Evolutionary conservation across 345 rosid genomes (phyloP), one percentile per base, ranked within the genome.

Genomic region (Brassica incana): DNA sequence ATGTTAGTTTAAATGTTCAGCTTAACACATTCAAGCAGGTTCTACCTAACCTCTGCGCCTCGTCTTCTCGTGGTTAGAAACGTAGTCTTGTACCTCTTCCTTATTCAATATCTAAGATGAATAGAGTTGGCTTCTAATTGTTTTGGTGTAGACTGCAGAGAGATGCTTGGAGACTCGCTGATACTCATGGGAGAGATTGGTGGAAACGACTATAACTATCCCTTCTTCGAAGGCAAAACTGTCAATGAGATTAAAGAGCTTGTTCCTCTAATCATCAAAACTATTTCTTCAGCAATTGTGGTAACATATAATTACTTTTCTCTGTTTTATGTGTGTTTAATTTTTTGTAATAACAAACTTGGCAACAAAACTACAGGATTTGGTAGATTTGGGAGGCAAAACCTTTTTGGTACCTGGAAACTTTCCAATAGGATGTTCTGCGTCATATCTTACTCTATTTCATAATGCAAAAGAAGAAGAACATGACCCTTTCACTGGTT

Each of bases 121-220:
- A 50, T 50, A 2, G n/a, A 65, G 18, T 20, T 76, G 2, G 27
- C 8, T 10, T 59, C 14, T 30, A 2, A 29, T 0, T 1, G 11
- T 43, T 43, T 2, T 1, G 8, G 15, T 20, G 35, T 60, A 86
- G 92, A 82, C 30, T 85, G 89, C 72, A 62, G 14, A 6, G 74
- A 83, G 9, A 65, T 73, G 29, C 79, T 87, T 1, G 30, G 70
- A 6, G 74, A 65, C 30, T 83, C 90, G 2, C 52, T 89, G 69
- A 67, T 89, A 72, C 79, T 86, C 0, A 69, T 87, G 85, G 92
- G 92, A 78, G 89, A 88, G 73, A 87, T 88, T 14, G 90, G 92
- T 36, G 89, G 89, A 4, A 88, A 88, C 2, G 90, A 88, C 69
- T 85, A 84, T 72, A 79, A 80, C 27, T 35, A 84, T 45, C 81